A percentile compares a stretch with the other conserved stretches of the same genome.
phyloP scores from a whole-genome alignment of 805 yeast genomes.

The Candida ascalaphidarum region DNA sequence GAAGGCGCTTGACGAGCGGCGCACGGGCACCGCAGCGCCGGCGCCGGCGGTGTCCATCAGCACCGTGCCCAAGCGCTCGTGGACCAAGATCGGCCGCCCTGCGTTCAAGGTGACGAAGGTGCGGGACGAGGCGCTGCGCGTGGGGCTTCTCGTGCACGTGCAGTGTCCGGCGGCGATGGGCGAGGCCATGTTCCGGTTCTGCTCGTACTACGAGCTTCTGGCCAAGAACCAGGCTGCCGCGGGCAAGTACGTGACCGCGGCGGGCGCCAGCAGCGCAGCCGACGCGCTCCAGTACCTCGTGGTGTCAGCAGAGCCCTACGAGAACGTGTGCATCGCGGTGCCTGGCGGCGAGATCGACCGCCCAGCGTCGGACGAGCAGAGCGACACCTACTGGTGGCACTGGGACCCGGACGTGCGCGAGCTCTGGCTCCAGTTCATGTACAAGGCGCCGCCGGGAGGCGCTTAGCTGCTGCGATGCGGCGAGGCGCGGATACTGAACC shows the following conservation, averaged over 20 bases:
- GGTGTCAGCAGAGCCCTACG: slow-evolving; percentile 86
- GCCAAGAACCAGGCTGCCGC: slow-evolving; percentile 29
- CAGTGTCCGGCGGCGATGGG: slow-evolving; percentile 43
- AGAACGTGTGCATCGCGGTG: slow-evolving; percentile 66
- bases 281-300: slow-evolving; percentile 53
- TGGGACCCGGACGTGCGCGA: slow-evolving; percentile 68
- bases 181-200: slow-evolving; percentile 61
- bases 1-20: slow-evolving; percentile 13
- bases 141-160: slow-evolving; percentile 61
- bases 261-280: too few relatives aligned
- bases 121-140: slow-evolving; percentile 42
- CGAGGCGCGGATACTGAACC: too few relatives aligned
- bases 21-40: slow-evolving; percentile 8
- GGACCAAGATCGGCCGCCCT: slow-evolving; percentile 67
- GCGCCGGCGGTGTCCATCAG: slow-evolving; percentile 18
- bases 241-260: too few relatives aligned
- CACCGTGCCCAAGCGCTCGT: slow-evolving; percentile 36
- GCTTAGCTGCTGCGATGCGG: too few relatives aligned
- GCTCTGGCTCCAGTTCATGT: slow-evolving; percentile 66
- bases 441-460: slow-evolving; percentile 11
- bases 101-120: slow-evolving; percentile 60
- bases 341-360: slow-evolving; percentile 50
- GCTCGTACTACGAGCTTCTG: slow-evolving; percentile 65
- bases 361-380: slow-evolving; percentile 10
- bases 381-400: slow-evolving; percentile 48